Evolutionary conservation across 176 grass and related monocot genomes (phyloP).

Genomic region (Phragmites australis): DNA sequence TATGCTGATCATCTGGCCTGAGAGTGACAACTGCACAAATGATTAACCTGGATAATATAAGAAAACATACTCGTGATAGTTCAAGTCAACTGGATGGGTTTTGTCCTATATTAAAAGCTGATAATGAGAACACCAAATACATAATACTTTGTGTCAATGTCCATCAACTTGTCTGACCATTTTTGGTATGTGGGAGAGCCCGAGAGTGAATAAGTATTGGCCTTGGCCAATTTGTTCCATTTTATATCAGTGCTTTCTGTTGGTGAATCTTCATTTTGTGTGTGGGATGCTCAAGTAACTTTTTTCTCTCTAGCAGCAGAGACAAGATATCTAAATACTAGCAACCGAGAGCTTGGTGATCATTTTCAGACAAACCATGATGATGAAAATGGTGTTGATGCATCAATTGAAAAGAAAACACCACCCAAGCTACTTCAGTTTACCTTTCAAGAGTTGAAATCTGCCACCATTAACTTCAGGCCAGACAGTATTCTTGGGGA

Average conservation of each 20-base stretch:
- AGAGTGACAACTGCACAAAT: constrained; percentile 29
- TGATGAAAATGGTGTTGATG: constrained; percentile 52
- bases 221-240: background rate
- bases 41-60: constrained; percentile 44
- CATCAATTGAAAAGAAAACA: constrained; percentile 56
- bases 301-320: constrained; percentile 57
- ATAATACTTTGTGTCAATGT: constrained; percentile 18
- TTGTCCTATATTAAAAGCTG: constrained; percentile 34
- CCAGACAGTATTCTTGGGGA: constrained; percentile 99
- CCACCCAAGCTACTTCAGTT: constrained; percentile 74
- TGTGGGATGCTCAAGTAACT: constrained; percentile 28
- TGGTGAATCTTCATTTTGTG: background rate
- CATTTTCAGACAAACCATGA: constrained; percentile 54
- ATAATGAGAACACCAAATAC: background rate
- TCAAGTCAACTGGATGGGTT: constrained; percentile 37
- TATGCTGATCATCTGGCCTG: constrained; percentile 25
- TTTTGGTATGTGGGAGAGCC: constrained; percentile 5
- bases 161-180: constrained; percentile 23
- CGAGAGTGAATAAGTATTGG: background rate
- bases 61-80: constrained; percentile 22
- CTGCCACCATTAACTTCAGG: constrained; percentile 91
- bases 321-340: constrained; percentile 79
- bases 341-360: constrained; percentile 61
- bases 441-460: constrained; percentile 96
- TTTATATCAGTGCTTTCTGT: background rate